Conservation (phyloP, 805 yeast species). For the Schwanniomyces sp. region DNA sequence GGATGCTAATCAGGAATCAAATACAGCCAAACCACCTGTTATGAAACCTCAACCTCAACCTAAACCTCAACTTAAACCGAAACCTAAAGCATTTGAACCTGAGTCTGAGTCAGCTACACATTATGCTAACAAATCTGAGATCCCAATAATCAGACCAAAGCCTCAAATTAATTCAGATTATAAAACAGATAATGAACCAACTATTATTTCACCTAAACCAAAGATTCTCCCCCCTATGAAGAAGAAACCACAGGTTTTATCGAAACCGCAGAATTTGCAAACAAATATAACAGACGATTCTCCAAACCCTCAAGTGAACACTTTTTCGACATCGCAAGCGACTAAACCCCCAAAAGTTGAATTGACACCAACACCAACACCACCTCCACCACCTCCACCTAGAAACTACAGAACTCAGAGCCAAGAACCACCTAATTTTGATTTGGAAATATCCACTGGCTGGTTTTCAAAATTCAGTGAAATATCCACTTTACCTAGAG, state of each 20-base stretch:
- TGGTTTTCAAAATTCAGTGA: conserved; percentile 44
- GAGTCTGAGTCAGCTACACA: background rate
- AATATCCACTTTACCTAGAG: conserved; percentile 31
- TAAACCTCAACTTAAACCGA: background rate
- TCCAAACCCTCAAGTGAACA: background rate
- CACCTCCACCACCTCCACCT: conserved; percentile 31
- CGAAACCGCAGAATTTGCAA: background rate
- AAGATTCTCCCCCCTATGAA: background rate
- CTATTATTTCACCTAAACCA: background rate
- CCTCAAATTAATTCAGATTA: background rate
- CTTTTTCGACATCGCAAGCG: background rate
- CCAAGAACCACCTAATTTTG: conserved; percentile 32
- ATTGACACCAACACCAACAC: conserved; percentile 12
- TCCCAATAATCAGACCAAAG: background rate
- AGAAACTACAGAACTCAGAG: conserved; percentile 17
- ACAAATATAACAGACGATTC: background rate
- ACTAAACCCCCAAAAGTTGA: background rate
- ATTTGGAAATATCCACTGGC: conserved; percentile 42
- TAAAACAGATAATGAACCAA: background rate
- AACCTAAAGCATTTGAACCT: too few relatives aligned
- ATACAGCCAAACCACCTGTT: background rate
- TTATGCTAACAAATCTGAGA: background rate
- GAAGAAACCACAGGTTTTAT: background rate
- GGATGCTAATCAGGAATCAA: background rate
- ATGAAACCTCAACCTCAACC: background rate